Percentiles rank a stretch among this genome's conserved stretches.
Conservation (phyloP, 306 rosid genomes). For the Pyrus pyrifolia region DNA sequence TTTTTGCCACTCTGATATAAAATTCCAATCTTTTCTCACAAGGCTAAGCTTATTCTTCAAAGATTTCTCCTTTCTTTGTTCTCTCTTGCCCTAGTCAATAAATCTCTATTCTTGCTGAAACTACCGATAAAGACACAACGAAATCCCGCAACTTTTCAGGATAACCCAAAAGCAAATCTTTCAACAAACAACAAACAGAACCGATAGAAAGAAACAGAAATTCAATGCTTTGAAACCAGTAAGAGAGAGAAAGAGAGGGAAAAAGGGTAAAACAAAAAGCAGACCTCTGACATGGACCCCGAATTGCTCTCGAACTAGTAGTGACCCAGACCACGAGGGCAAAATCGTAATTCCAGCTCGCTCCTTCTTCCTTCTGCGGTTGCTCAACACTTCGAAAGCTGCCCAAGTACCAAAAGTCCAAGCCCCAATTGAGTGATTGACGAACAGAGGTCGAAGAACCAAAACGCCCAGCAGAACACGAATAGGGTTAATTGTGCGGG, state of each 20-base stretch:
- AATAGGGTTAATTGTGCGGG: too few relatives aligned
- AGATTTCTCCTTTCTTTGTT: background rate
- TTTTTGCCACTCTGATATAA: background rate
- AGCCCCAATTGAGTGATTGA: background rate
- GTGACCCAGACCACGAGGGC: conserved; percentile 16
- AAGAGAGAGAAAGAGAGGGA: background rate
- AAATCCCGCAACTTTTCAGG: background rate
- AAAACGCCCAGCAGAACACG: background rate
- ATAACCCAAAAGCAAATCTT: background rate
- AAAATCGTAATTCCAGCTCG: conserved; percentile 7
- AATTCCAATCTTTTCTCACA: background rate
- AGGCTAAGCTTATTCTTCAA: background rate
- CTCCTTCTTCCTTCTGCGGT: background rate
- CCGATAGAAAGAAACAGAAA: background rate
- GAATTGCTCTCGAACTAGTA: background rate
- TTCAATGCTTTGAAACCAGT: background rate
- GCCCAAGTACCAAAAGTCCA: background rate
- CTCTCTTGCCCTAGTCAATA: background rate
- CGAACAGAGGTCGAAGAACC: background rate
- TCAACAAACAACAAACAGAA: background rate
- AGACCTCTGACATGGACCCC: conserved; percentile 31
- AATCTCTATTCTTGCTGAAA: background rate
- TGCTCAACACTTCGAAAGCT: background rate
- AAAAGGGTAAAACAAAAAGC: background rate
- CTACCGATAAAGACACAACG: background rate